Conservation (phyloP, 805 yeast genomes). For the Debaryomyces tyrocola region DNA sequence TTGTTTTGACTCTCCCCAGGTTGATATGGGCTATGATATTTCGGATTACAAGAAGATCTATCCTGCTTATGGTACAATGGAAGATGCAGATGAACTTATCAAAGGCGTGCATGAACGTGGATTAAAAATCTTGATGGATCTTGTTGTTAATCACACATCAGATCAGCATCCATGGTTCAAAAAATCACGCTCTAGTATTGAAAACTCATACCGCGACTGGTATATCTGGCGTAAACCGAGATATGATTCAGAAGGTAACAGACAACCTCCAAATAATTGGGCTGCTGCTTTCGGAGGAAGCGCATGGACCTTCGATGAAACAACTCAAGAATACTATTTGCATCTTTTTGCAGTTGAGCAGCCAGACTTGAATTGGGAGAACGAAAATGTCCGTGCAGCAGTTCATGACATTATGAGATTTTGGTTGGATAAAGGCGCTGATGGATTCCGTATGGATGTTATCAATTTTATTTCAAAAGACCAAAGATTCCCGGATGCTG, state of each 20-base stretch:
- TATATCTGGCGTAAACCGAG: conserved; percentile 19
- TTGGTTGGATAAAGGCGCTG: conserved; percentile 20
- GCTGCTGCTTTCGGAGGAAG: conserved; percentile 18
- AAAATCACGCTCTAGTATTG: conserved; percentile 18
- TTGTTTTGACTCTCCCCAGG: conserved; percentile 22
- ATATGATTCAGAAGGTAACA: conserved; percentile 17
- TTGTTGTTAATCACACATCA: conserved; percentile 21
- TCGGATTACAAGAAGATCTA: conserved; percentile 20
- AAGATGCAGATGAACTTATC: conserved; percentile 19
- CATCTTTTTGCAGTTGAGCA: conserved; percentile 19
- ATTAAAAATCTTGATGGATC: conserved; percentile 21
- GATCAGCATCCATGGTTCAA: conserved; percentile 20
- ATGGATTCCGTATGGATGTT: conserved; percentile 10
- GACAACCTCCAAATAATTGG: conserved; percentile 24
- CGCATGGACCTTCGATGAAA: conserved; percentile 21
- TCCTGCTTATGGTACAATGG: conserved; percentile 20
- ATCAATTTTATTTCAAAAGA: conserved; percentile 8
- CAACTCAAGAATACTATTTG: conserved; percentile 21
- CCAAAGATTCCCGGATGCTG: conserved; percentile 1
- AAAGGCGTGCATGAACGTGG: conserved; percentile 17
- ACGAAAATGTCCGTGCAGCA: conserved; percentile 20
- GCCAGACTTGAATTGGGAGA: conserved; percentile 24
- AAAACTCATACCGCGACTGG: conserved; percentile 22
- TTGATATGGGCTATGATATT: conserved; percentile 23
- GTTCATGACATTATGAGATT: conserved; percentile 19